These are phyloP conservation scores for Cyclotella choctawhatcheeana DNA, from an alignment of 108 stramenopile species.

Conservation along the genomic window DNA sequence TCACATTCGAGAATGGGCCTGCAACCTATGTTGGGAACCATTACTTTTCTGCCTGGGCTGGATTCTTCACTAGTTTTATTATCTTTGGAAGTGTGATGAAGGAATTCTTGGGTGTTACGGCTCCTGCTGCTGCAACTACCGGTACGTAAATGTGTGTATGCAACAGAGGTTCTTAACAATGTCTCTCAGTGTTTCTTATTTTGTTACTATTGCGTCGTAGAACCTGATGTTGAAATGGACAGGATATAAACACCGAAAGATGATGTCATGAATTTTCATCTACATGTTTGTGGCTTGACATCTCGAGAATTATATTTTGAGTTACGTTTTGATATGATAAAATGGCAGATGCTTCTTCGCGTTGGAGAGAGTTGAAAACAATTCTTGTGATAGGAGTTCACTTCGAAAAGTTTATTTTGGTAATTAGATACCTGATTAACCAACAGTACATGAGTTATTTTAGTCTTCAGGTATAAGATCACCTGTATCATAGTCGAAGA, in stretches of 20 bases:
- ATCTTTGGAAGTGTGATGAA: conserved; percentile 55
- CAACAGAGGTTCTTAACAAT: not conserved
- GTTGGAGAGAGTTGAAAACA: too few species aligned
- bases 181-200: not conserved
- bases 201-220: not conserved
- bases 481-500: conserved; percentile 20
- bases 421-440: too few species aligned
- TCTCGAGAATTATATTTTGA: too few species aligned
- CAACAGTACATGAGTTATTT: too few species aligned
- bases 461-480: too few species aligned
- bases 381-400: too few species aligned
- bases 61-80: conserved; percentile 46
- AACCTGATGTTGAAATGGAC: conserved; percentile 34
- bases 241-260: conserved; percentile 9
- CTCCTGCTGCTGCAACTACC: conserved; percentile 7
- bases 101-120: conserved; percentile 47
- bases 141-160: not conserved
- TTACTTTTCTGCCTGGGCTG: conserved; percentile 51
- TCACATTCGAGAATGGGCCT: conserved; percentile 51
- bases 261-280: not conserved
- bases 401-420: too few species aligned
- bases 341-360: too few species aligned
- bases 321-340: too few species aligned
- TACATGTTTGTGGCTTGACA: not conserved
- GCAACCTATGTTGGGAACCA: conserved; percentile 53